phyloP scores from a whole-genome alignment of 768 basidiomycete genomes.

The Lentinula boryana region DNA sequence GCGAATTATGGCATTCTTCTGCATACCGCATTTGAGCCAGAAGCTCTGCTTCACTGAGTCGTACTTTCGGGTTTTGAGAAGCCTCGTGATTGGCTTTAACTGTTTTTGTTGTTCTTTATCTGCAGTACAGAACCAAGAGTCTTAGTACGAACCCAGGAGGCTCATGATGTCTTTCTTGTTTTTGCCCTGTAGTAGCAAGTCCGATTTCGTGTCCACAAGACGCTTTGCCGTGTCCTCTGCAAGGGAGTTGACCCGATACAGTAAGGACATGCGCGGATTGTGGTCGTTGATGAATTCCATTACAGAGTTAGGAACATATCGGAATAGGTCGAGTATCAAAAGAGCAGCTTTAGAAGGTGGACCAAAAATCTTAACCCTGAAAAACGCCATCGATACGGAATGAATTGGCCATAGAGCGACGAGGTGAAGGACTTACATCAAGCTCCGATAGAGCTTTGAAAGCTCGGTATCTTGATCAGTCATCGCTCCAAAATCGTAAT shows the following conservation, averaged over 20 bases:
- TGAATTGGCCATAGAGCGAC: neutral
- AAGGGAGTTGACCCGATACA: neutral
- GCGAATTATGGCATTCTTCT: neutral
- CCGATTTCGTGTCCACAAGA: neutral
- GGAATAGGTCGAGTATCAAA: neutral
- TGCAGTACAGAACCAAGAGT: neutral
- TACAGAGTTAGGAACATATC: slow-evolving; percentile 15
- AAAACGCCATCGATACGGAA: neutral
- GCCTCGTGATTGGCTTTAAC: slow-evolving; percentile 13
- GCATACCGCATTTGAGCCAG: slow-evolving; percentile 20
- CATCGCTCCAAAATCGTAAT: slow-evolving; percentile 37
- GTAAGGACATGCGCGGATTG: neutral
- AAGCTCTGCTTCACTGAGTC: slow-evolving; percentile 18
- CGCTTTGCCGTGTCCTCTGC: slow-evolving; percentile 7
- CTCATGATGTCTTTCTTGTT: slow-evolving; percentile 26
- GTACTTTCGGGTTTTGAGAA: slow-evolving; percentile 8
- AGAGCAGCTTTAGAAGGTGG: neutral
- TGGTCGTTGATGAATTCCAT: slow-evolving; percentile 12
- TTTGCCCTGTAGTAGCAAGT: slow-evolving; percentile 6
- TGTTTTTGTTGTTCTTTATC: neutral
- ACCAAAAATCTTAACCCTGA: slow-evolving; percentile 19
- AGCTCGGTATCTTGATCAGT: slow-evolving; percentile 31
- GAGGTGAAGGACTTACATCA: slow-evolving; percentile 29
- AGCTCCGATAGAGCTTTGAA: slow-evolving; percentile 26
- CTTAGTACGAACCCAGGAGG: slow-evolving; percentile 20